Base-by-base conservation (phyloP, 176 grass and related monocot genomes). In the Cocos nucifera region DNA sequence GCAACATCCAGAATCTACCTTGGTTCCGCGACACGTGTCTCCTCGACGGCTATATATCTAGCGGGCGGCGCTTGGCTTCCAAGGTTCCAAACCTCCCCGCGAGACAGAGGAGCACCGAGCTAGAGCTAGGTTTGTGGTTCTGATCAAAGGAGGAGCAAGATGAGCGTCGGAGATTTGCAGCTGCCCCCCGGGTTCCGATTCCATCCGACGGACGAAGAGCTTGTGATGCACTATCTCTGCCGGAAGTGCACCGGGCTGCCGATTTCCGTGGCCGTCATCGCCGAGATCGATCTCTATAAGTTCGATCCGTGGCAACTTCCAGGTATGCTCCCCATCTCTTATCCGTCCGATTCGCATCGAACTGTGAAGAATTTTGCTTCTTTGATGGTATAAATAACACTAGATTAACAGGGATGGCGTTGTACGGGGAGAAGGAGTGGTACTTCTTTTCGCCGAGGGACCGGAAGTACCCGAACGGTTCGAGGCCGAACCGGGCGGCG, bases 341-440 rank as follows among this genome's bases (percentile, higher is more conserved):
- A 26, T 14, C 30, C 17, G 12, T 12, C 5, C 20, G 12, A 6
- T n/a, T 57, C 10, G 5, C 18, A 17, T 15, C 51, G 5, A 51
- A 5, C 2, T 65, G 15, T 4, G 7, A 18, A 12, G 10, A 28
- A 51, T 53, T 5, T 16, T 10, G 0, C 28, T 30, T 30, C 5
- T 65, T 49, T 24, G 49, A 24, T 17, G 0, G 17, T 27, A 28
- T 53, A 15, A 22, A 17, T 48, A 15, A 23, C 22, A 1, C 14
- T 58, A 23, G 14, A 15, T 15, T 22, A 49, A 19, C 69, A 90
- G 87, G 73, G 18, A 83, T 83, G 79, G 79, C 87, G 49, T 16
- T 79, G 65, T 83, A 86, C 61, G 82, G 87, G 54, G 87, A 90
- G 76, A 90, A 90, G 61, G 87, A 90, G 52, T 90, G 87, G 87